phyloP scores from a whole-genome alignment of 2,329 filamentous ascomycete species.

The Hymenoscyphus salicellus region DNA sequence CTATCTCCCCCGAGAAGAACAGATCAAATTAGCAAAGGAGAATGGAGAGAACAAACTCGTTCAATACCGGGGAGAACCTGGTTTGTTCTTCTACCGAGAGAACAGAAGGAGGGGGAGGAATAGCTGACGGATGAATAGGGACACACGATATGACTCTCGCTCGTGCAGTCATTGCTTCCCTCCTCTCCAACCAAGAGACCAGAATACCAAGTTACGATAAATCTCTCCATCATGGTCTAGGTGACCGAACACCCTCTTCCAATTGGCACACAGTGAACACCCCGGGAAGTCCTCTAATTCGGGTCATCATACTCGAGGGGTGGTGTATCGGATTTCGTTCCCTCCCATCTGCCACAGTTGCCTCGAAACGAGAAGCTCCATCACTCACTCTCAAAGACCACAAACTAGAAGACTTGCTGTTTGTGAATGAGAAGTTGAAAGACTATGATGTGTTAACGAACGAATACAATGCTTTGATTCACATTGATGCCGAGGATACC shows the following conservation, averaged over 20 bases:
- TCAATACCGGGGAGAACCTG: conserved; percentile 64
- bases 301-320: conserved; percentile 66
- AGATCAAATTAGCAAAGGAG: conserved; percentile 50
- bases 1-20: conserved; percentile 60
- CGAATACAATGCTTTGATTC: conserved; percentile 60
- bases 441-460: conserved; percentile 59
- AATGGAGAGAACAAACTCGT: conserved; percentile 59
- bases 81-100: conserved; percentile 24
- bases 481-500: conserved; percentile 61
- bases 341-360: conserved; percentile 45
- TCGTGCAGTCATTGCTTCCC: conserved; percentile 49
- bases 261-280: conserved; percentile 49
- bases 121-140: conserved; percentile 20
- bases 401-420: conserved; percentile 52
- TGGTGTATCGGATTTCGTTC: conserved; percentile 70
- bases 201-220: conserved; percentile 67
- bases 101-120: neutral
- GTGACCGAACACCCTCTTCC: conserved; percentile 54
- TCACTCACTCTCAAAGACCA: conserved; percentile 52
- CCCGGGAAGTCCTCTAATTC: conserved; percentile 28
- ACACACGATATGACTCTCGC: conserved; percentile 65
- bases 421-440: conserved; percentile 57
- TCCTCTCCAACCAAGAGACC: conserved; percentile 46
- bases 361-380: conserved; percentile 39
- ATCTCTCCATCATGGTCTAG: conserved; percentile 58